These are phyloP conservation scores for Eucalyptus grandis DNA, from an alignment of 345 rosid genomes.

Conservation along the genomic window DNA sequence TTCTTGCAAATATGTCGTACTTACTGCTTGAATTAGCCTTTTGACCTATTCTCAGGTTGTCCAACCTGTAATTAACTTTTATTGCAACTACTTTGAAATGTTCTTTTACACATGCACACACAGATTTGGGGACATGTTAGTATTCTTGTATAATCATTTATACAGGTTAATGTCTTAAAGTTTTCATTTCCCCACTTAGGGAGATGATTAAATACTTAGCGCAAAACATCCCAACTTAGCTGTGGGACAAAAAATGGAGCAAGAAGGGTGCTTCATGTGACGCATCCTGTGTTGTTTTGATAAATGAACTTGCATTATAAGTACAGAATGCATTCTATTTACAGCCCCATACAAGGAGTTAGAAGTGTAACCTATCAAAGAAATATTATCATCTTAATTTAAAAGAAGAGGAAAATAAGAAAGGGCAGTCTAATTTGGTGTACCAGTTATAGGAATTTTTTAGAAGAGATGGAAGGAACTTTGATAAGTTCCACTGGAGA, in stretches of 20 bases:
- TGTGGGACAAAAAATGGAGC: neutral
- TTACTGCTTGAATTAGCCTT: neutral
- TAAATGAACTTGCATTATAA: neutral
- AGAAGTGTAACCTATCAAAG: neutral
- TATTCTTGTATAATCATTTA: neutral
- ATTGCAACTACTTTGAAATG: neutral
- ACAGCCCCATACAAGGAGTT: neutral
- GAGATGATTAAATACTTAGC: neutral
- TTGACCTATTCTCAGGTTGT: neutral
- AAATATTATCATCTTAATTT: neutral
- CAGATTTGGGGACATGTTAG: neutral
- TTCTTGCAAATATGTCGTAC: neutral
- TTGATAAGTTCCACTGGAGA: neutral
- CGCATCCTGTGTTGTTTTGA: neutral
- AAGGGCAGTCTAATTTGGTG: neutral
- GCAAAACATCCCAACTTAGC: neutral
- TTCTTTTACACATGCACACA: neutral
- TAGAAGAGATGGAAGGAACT: neutral
- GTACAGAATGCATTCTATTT: neutral
- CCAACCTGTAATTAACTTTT: neutral
- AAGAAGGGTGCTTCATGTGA: neutral
- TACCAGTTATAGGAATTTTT: neutral
- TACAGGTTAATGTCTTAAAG: neutral
- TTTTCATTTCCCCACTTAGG: neutral
- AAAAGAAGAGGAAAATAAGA: neutral